Percentiles rank a stretch among this genome's conserved stretches.
Conservation (phyloP, 352 stramenopile genomes). For the Phytophthora sansomeana region DNA sequence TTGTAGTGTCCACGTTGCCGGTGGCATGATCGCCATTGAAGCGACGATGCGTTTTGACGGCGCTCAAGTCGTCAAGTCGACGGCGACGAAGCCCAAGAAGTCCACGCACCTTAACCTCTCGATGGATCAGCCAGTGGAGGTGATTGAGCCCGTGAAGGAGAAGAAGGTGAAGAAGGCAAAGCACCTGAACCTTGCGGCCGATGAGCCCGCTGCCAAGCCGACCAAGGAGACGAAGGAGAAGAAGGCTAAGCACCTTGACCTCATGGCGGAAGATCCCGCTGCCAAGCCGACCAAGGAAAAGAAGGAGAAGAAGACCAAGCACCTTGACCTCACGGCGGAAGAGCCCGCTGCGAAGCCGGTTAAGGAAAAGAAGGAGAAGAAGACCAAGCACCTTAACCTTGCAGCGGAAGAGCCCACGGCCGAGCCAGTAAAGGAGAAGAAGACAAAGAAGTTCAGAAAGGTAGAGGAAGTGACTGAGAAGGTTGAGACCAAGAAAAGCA, state of each 20-base stretch:
- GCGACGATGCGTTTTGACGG: slow-evolving; percentile 66
- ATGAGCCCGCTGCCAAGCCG: neutral
- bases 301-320: slow-evolving; percentile 36
- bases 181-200: slow-evolving; percentile 25
- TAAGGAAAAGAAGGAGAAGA: slow-evolving; percentile 35
- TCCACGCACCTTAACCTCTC: slow-evolving; percentile 21
- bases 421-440: slow-evolving; percentile 31
- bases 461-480: no score
- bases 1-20: slow-evolving; percentile 66
- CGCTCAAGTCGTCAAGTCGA: slow-evolving; percentile 8
- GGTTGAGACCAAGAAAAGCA: no score
- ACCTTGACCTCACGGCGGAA: slow-evolving; percentile 27
- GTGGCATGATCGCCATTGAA: slow-evolving; percentile 85
- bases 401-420: slow-evolving; percentile 20
- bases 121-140: slow-evolving; percentile 14
- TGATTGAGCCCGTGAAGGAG: slow-evolving; percentile 18
- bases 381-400: slow-evolving; percentile 35
- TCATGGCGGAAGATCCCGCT: slow-evolving; percentile 20
- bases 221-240: slow-evolving; percentile 37
- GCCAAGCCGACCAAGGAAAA: slow-evolving; percentile 29
- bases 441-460: slow-evolving; percentile 33
- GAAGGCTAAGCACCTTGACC: slow-evolving; percentile 34
- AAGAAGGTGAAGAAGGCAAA: slow-evolving; percentile 24
- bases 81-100: slow-evolving; percentile 22
- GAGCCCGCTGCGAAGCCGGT: slow-evolving; percentile 28